Evolutionary conservation across 345 rosid species (phyloP).

Genomic region (Populus ilicifolia): DNA sequence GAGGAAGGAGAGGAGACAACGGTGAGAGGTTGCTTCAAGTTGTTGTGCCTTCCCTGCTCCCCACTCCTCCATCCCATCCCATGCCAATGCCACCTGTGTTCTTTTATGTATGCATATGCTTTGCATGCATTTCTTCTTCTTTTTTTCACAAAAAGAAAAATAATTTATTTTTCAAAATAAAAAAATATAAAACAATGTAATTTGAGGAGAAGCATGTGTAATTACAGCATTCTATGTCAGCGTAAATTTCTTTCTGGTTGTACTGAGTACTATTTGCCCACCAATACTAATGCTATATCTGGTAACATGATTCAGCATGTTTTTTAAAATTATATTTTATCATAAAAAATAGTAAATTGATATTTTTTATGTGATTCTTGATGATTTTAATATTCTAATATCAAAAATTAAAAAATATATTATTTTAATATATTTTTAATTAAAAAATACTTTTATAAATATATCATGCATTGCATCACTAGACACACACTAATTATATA

Average conservation of each 20-base stretch:
- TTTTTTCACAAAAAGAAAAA: neutral
- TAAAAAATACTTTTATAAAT: no score
- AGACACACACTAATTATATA: no score
- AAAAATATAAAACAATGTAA: neutral
- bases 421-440: no score
- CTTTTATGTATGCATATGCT: neutral
- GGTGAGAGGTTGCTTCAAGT: neutral
- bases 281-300: no score
- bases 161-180: neutral
- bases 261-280: no score
- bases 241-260: no score
- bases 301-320: no score
- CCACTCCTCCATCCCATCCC: neutral
- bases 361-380: accelerated
- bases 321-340: no score
- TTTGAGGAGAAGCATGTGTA: neutral
- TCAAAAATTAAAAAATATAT: no score
- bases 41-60: neutral
- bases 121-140: neutral
- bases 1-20: neutral
- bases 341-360: no score
- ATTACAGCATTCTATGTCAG: neutral
- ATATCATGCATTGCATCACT: no score
- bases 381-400: no score
- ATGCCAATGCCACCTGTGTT: neutral